phyloP scores from a whole-genome alignment of 1,139 yeast genomes.

The Lodderomyces margitis region DNA sequence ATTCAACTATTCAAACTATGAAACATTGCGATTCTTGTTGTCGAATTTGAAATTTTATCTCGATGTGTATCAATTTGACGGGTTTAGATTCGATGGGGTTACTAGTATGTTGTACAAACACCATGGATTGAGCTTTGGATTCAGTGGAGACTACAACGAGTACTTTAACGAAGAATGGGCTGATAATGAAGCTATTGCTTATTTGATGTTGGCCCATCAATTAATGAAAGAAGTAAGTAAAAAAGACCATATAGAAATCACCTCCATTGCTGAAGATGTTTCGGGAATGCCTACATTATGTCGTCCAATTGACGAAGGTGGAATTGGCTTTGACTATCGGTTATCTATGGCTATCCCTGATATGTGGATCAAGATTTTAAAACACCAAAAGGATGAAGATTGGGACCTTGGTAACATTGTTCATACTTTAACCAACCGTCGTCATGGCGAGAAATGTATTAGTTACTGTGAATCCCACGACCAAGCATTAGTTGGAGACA shows the following conservation, averaged over 20 bases:
- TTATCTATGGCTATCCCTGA: constrained; percentile 98
- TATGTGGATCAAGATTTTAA: constrained; percentile 95
- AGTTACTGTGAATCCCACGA: constrained; percentile 96
- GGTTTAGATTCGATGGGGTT: constrained; percentile 95
- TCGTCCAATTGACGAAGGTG: constrained; percentile 69
- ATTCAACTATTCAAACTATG: constrained; percentile 88
- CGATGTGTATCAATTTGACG: constrained; percentile 86
- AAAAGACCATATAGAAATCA: constrained; percentile 46
- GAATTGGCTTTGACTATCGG: constrained; percentile 91
- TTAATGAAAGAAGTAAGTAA: constrained; percentile 56
- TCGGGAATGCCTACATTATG: constrained; percentile 97
- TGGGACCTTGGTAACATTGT: constrained; percentile 88
- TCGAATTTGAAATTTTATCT: constrained; percentile 85
- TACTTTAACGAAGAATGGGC: constrained; percentile 77
- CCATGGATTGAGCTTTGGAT: constrained; percentile 88
- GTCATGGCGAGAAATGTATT: constrained; percentile 86
- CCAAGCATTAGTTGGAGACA: constrained; percentile 96
- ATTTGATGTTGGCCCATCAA: constrained; percentile 84
- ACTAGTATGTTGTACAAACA: constrained; percentile 90
- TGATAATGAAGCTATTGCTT: constrained; percentile 83
- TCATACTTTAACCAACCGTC: constrained; percentile 80
- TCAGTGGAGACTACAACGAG: constrained; percentile 91
- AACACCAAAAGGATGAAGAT: constrained; percentile 80
- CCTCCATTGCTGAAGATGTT: constrained; percentile 94
- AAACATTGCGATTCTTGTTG: constrained; percentile 81